Percentiles rank a stretch among this genome's conserved stretches.
phyloP scores from a whole-genome alignment of 768 basidiomycete genomes.

The Amanita pseudoporphyria region DNA sequence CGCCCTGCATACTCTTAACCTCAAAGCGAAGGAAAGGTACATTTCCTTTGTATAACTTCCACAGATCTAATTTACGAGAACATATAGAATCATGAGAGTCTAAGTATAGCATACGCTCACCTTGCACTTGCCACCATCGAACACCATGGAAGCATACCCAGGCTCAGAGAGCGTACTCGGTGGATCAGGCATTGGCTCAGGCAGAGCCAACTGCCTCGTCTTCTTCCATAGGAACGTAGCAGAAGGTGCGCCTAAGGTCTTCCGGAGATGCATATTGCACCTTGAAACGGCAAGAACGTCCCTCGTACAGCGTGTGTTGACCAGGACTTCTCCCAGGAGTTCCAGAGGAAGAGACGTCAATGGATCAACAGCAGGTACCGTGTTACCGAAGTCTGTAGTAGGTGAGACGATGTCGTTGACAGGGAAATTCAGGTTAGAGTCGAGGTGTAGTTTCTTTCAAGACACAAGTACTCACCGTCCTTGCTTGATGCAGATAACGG shows the following conservation, averaged over 20 bases:
- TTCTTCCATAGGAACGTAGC: constrained; percentile 51
- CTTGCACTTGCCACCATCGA: constrained; percentile 4
- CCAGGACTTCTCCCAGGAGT: constrained; percentile 53
- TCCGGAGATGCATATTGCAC: constrained; percentile 44
- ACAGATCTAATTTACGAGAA: not conserved
- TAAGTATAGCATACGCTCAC: not conserved
- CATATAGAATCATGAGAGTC: not conserved
- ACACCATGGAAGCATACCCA: constrained; percentile 3
- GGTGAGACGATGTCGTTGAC: too few relatives aligned
- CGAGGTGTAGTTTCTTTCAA: not conserved
- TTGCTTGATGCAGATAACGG: too few relatives aligned
- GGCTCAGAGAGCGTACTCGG: not conserved
- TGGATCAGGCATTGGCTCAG: constrained; percentile 17
- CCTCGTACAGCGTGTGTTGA: constrained; percentile 38
- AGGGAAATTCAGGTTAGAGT: not conserved
- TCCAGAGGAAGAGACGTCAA: constrained; percentile 43
- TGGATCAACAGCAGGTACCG: not conserved
- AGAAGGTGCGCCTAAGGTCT: constrained; percentile 33
- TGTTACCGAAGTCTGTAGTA: too few relatives aligned
- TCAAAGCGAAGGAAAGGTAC: constrained; percentile 1
- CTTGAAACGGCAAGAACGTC: constrained; percentile 53
- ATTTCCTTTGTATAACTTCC: not conserved
- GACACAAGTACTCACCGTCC: too few relatives aligned
- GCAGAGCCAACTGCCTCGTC: constrained; percentile 25
- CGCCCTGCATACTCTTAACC: not conserved